Percentiles rank a stretch among this genome's conserved stretches.
Conservation (phyloP, 164 flowering plant genomes). For the Liquidambar formosana region DNA sequence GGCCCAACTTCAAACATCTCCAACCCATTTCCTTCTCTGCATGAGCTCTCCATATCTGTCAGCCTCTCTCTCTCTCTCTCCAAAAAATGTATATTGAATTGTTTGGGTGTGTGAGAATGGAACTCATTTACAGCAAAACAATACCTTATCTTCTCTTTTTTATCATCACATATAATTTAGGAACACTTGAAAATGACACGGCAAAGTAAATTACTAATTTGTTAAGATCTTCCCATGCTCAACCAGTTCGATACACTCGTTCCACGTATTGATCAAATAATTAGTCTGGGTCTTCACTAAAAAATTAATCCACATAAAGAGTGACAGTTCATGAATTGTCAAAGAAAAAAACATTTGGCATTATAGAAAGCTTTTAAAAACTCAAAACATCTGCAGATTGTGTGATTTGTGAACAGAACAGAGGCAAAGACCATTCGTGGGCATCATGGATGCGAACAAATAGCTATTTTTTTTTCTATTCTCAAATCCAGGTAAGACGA, state of each 20-base stretch:
- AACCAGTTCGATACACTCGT: no score
- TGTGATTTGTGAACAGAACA: not conserved
- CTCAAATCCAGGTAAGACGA: slow-evolving; percentile 11
- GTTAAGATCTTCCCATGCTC: no score
- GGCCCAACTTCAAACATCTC: slow-evolving; percentile 75
- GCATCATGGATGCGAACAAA: not conserved
- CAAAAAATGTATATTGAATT: no score
- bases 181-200: not conserved
- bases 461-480: not conserved
- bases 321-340: no score
- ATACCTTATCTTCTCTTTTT: slow-evolving; percentile 10
- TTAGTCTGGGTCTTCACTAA: no score
- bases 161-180: not conserved
- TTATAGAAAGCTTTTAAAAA: not conserved
- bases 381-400: not conserved
- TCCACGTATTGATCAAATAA: no score
- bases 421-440: slow-evolving; percentile 3
- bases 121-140: no score
- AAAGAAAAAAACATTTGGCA: slow-evolving; percentile 3
- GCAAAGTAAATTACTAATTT: no score
- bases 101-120: no score
- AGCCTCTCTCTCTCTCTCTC: not conserved
- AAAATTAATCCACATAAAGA: no score
- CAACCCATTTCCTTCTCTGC: slow-evolving; percentile 29
- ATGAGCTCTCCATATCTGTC: slow-evolving; percentile 5